Evolutionary conservation across 164 flowering plant genomes (phyloP).

Genomic region (Saururus chinensis): DNA sequence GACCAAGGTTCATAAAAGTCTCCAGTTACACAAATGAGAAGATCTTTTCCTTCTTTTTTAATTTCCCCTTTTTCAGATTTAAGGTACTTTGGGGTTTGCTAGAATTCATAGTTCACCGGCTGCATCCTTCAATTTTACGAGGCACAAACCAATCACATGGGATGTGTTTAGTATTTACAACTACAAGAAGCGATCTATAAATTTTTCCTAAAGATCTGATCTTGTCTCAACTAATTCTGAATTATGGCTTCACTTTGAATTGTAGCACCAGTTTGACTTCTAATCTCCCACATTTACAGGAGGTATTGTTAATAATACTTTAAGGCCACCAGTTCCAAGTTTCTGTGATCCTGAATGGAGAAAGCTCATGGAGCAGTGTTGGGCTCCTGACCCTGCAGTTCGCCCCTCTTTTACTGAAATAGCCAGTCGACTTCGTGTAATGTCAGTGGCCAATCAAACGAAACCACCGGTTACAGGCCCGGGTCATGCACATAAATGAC

Average conservation of each 20-base stretch:
- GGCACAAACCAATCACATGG: background rate
- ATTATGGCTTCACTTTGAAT: no score
- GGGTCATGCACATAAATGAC: background rate
- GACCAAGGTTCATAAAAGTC: no score
- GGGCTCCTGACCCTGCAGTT: constrained; percentile 66
- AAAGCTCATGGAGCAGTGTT: constrained; percentile 67
- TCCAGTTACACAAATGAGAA: no score
- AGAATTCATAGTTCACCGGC: no score
- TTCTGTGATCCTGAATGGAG: constrained; percentile 69
- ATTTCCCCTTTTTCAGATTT: no score
- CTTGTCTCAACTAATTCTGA: no score
- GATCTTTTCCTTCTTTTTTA: no score
- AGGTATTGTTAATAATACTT: constrained; percentile 65
- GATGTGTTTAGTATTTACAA: background rate
- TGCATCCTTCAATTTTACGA: no score
- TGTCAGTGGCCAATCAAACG: constrained; percentile 18
- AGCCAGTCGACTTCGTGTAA: constrained; percentile 45
- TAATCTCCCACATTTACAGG: constrained; percentile 27
- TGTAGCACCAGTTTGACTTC: background rate
- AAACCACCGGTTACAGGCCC: background rate
- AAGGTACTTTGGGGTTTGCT: no score
- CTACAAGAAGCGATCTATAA: background rate
- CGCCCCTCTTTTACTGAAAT: constrained; percentile 75
- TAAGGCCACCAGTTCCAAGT: constrained; percentile 65
- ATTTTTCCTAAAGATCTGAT: no score